Evolutionary conservation across 305 asterid species (phyloP), one percentile per base, ranked within the genome.

Genomic region (Fraxinus nigra): DNA sequence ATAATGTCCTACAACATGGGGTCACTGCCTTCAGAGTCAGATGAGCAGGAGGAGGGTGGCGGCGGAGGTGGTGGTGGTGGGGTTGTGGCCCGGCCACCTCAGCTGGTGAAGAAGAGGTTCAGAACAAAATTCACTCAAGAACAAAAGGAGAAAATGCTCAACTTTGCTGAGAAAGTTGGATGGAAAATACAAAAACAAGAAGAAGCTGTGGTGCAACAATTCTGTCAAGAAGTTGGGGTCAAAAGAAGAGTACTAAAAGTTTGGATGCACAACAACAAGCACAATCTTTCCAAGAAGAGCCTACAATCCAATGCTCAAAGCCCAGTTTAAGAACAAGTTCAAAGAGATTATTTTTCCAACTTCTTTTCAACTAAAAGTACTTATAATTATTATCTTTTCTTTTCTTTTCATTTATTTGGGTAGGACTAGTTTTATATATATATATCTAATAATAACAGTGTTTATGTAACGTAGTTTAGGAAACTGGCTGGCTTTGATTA

Each of bases 251-350:
- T 87, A 1, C 83, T 87, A 14, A 87, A 87, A 37, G 90, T 87
- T 59, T 85, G 90, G 90, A 85, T 87, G 88, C 90, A 87, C 28
- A 87, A 87, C 77, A 87, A 87, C 35, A 85, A 87, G 80, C 85
- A 78, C 72, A 83, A 75, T 72, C 81, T 81, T 51, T 81, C 85
- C 46, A 85, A 86, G 82, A 91, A 89, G 65, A n/a, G 33, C 14
- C 69, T 51, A 40, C 79, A 72, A 4, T 48, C 88, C 54, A 80
- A 78, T 56, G 63, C 75, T 78, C 85, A 87, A 35, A 72, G 74
- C 63, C 87, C 83, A 30, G 77, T 83, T 79, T 82, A 84, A 78
- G 38, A 46, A 22, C 18, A n/a, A 5, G 34, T 3, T 26, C 30
- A 43, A 33, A 46, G n/a, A 38, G 20, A 7, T 24, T 22, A 4